Base-by-base conservation (phyloP, 345 rosid genomes). In the Brassica napus region DNA sequence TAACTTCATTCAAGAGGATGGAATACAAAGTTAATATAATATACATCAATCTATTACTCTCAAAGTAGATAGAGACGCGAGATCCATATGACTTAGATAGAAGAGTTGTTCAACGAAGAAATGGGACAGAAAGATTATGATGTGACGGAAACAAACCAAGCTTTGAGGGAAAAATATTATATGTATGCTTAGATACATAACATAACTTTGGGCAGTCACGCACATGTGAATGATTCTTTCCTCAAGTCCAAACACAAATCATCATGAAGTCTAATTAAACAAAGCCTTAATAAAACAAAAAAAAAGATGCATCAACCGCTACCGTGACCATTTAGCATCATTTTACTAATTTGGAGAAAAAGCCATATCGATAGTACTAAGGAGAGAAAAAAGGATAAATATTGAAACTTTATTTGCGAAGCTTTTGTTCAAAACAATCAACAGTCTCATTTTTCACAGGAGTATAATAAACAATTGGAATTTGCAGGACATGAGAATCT, bases 311-410 rank as follows among this genome's bases (percentile, higher is more conserved):
- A 81, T 77, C 81, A 75, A 72, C 72, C 68, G 68, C 81, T 65
- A 61, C 69, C 35, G 54, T 64, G 18, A 68, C 34, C 71, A 68
- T 82, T 71, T 80, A 74, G 16, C 74, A 24, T 75, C 12, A 39
- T 39, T 39, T 65, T 72, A n/a, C 58, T 58, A 73, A 73, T 67
- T 6, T 65, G 49, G 49, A 73, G 70, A 79, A 72, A 79, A 73
- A 79, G 28, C 62, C 28, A 78, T 58, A 58, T 44, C 52, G 52
- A 44, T 44, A 44, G 39, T 61, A 44, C 23, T 55, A 72, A 31
- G 71, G 52, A 76, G 75, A 80, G 65, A 75, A 86, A n/a, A 86
- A 82, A 86, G 76, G 66, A 32, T 75, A 76, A 87, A 79, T 81
- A 76, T 77, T 82, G 78, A 6, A 82, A 79, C 85, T 84, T 87